A percentile compares a stretch with the other conserved stretches of the same genome.
Conservation (phyloP, 2,329 filamentous ascomycete species). For the Exophiala bonariae region DNA sequence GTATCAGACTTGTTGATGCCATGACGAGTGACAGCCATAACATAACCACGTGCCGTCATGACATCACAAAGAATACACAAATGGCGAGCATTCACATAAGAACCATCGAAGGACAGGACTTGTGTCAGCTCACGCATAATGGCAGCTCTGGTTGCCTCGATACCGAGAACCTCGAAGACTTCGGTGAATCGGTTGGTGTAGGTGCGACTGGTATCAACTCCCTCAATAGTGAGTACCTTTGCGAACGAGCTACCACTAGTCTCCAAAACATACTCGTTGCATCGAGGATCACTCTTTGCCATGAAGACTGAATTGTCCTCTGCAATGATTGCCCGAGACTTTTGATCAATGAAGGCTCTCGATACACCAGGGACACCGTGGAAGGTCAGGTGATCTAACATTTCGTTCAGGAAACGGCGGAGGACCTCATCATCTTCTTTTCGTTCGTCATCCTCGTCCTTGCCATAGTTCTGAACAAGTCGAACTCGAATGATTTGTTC, state of each 20-base stretch:
- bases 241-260: constrained; percentile 87
- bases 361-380: constrained; percentile 88
- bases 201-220: constrained; percentile 81
- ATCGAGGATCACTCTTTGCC: constrained; percentile 70
- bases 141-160: constrained; percentile 86
- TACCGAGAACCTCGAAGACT: constrained; percentile 90
- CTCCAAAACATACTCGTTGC: constrained; percentile 93
- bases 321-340: constrained; percentile 65
- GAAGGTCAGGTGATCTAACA: constrained; percentile 86
- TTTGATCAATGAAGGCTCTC: constrained; percentile 88
- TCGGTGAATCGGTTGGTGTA: constrained; percentile 97
- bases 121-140: constrained; percentile 85
- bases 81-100: constrained; percentile 98
- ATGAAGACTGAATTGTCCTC: constrained; percentile 72
- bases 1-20: constrained; percentile 98
- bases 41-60: constrained; percentile 91
- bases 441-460: constrained; percentile 71
- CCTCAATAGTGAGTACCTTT: constrained; percentile 79
- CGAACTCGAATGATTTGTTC: constrained; percentile 92
- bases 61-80: constrained; percentile 93
- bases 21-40: constrained; percentile 96
- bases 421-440: constrained; percentile 89
- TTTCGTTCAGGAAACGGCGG: constrained; percentile 86
- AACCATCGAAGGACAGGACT: constrained; percentile 97
- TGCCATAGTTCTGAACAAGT: constrained; percentile 67